Evolutionary conservation across 2,329 filamentous ascomycete genomes (phyloP).

Genomic region (Sclerotinia spermophila): DNA sequence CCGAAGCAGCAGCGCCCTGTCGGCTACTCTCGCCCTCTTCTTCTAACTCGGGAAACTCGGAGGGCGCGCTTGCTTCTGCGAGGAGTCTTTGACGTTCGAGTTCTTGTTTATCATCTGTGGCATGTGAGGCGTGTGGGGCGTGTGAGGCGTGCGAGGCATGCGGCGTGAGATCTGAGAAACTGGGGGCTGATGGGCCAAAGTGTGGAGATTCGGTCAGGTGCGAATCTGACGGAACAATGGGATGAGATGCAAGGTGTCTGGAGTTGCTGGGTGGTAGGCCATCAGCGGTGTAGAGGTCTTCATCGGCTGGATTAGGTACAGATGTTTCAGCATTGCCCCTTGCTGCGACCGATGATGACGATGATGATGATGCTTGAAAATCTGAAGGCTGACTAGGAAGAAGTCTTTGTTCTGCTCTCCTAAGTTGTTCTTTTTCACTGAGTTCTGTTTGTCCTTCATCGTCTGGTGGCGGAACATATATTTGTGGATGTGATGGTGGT

Average conservation of each 20-base stretch:
- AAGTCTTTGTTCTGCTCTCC: conserved; percentile 72
- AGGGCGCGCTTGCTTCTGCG: conserved; percentile 51
- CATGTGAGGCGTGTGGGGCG: conserved; percentile 25
- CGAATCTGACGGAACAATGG: neutral
- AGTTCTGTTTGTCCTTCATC: conserved; percentile 57
- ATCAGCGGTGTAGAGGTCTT: conserved; percentile 51
- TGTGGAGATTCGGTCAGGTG: neutral
- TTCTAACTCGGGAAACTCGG: conserved; percentile 49
- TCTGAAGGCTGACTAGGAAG: conserved; percentile 74
- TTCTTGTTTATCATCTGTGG: conserved; percentile 67
- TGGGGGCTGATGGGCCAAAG: conserved; percentile 29
- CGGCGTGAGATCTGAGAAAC: conserved; percentile 29
- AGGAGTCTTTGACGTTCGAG: conserved; percentile 55
- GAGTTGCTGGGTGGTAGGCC: conserved; percentile 37
- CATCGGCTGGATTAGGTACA: conserved; percentile 40
- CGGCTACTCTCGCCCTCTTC: conserved; percentile 32
- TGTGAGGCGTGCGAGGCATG: conserved; percentile 25
- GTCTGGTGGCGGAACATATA: conserved; percentile 58
- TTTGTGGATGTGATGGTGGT: conserved; percentile 40
- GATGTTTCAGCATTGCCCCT: conserved; percentile 40
- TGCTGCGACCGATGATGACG: conserved; percentile 21
- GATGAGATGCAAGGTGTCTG: conserved; percentile 21
- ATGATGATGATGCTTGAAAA: conserved; percentile 44
- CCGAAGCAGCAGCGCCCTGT: conserved; percentile 4
- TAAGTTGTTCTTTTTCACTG: conserved; percentile 78